Conservation (phyloP, 1,284 basidiomycete species). For the Malassezia pachydermatis region DNA sequence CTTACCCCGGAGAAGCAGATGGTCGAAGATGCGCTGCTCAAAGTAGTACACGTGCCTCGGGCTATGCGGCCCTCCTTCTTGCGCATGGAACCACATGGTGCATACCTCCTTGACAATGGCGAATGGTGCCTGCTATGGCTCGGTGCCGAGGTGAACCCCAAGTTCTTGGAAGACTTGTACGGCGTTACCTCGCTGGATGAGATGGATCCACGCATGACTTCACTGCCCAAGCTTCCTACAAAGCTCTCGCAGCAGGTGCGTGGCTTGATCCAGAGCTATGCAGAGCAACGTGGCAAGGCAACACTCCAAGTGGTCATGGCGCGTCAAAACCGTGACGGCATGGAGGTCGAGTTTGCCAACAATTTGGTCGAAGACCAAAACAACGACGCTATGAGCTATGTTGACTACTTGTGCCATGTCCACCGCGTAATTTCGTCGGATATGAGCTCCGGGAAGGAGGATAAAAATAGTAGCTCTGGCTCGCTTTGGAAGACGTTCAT, state of each 20-base stretch:
- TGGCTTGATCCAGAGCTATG: conserved; percentile 67
- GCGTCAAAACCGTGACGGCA: conserved; percentile 81
- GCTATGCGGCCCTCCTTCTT: conserved; percentile 73
- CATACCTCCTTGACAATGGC: conserved; percentile 90
- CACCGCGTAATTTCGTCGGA: conserved; percentile 43
- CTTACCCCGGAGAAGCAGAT: conserved; percentile 49
- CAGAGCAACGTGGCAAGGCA: conserved; percentile 57
- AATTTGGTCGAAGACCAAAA: conserved; percentile 95
- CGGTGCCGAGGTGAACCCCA: conserved; percentile 68
- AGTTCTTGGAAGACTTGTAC: conserved; percentile 73
- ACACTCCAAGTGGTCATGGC: conserved; percentile 65
- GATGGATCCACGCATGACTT: conserved; percentile 62
- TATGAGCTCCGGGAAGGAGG: conserved; percentile 29
- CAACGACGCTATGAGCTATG: conserved; percentile 67
- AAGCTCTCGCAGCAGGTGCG: conserved; percentile 72
- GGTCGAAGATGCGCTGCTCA: conserved; percentile 54
- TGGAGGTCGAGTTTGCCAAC: conserved; percentile 92
- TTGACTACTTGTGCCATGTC: conserved; percentile 46
- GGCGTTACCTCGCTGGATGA: conserved; percentile 67
- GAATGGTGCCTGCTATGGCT: conserved; percentile 85
- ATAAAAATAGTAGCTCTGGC: conserved; percentile 7
- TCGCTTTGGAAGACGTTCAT: conserved; percentile 18
- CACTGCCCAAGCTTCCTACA: conserved; percentile 65
- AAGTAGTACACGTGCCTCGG: conserved; percentile 55
- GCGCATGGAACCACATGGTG: conserved; percentile 79